These are phyloP conservation scores for Suhomyces sp. DNA, from an alignment of 805 yeast species.

Conservation along the genomic window DNA sequence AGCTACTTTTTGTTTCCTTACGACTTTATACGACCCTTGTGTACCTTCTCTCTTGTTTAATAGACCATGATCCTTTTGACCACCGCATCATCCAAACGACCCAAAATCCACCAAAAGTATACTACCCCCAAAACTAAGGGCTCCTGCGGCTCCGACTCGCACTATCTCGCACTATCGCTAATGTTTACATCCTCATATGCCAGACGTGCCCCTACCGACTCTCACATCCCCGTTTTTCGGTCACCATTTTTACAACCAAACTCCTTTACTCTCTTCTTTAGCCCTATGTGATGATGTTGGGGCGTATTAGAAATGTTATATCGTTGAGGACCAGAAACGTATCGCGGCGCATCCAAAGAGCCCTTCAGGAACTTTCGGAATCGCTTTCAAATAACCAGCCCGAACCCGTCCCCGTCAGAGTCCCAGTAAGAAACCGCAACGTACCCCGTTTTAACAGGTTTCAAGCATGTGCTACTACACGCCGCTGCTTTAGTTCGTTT, in stretches of 20 bases:
- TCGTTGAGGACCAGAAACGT: conserved; percentile 43
- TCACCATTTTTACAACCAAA: not conserved
- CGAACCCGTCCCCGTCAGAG: conserved; percentile 42
- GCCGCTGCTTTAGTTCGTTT: conserved; percentile 4
- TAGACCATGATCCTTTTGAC: not conserved
- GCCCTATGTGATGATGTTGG: conserved; percentile 2
- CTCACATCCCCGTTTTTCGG: not conserved
- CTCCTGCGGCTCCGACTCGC: not conserved
- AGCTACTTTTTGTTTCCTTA: not conserved
- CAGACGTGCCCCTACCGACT: not conserved
- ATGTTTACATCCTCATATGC: not conserved
- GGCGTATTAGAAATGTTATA: conserved; percentile 41
- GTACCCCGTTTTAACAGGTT: conserved; percentile 1
- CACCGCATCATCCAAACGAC: too few species aligned
- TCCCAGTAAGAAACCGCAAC: conserved; percentile 12
- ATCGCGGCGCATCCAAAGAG: conserved; percentile 42
- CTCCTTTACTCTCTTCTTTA: not conserved
- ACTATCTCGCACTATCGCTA: not conserved
- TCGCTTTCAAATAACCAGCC: conserved; percentile 26
- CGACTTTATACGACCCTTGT: conserved; percentile 1
- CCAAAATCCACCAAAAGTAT: too few species aligned
- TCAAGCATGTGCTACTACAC: not conserved
- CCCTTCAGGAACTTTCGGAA: conserved; percentile 47
- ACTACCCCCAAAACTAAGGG: too few species aligned
- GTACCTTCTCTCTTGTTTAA: not conserved